phyloP scores from a whole-genome alignment of 306 rosid species.

The Begonia masoniana region DNA sequence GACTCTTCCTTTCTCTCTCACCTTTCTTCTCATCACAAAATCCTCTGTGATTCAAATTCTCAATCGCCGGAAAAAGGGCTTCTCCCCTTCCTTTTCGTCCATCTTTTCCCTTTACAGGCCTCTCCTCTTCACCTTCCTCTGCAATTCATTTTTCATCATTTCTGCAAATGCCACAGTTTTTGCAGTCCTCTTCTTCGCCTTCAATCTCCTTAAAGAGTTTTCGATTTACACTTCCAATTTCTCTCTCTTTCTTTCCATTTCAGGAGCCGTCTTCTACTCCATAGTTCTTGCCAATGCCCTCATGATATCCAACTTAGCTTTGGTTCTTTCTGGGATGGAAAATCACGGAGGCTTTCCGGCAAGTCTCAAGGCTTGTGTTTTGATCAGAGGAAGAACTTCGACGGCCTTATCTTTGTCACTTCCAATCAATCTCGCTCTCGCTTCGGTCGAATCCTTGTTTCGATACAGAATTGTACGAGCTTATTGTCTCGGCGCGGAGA shows the following conservation, averaged over 20 bases:
- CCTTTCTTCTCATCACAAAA: constrained; percentile 16
- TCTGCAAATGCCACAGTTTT: constrained; percentile 8
- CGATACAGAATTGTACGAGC: constrained; percentile 59
- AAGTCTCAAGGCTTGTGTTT: constrained; percentile 58
- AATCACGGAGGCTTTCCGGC: constrained; percentile 50
- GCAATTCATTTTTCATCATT: constrained; percentile 8
- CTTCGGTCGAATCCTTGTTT: constrained; percentile 76
- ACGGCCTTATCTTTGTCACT: constrained; percentile 72
- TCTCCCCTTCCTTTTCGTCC: constrained; percentile 8
- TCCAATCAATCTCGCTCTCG: constrained; percentile 52
- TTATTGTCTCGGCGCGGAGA: constrained; percentile 18
- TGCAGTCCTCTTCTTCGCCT: constrained; percentile 28
- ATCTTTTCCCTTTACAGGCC: constrained; percentile 15
- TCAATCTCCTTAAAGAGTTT: constrained; percentile 29
- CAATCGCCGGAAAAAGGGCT: background rate
- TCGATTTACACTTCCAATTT: constrained; percentile 28
- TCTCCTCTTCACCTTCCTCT: constrained; percentile 11
- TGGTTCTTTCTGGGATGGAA: constrained; percentile 68
- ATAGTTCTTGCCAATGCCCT: constrained; percentile 67
- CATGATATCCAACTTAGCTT: constrained; percentile 52
- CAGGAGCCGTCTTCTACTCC: constrained; percentile 69
- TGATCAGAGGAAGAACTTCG: constrained; percentile 61
- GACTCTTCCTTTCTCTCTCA: constrained; percentile 14
- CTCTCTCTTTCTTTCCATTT: constrained; percentile 37
- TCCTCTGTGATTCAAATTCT: constrained; percentile 11